These are phyloP conservation scores for Pulveroboletus sp. DNA, from an alignment of 768 basidiomycete genomes.

Conservation along the genomic window DNA sequence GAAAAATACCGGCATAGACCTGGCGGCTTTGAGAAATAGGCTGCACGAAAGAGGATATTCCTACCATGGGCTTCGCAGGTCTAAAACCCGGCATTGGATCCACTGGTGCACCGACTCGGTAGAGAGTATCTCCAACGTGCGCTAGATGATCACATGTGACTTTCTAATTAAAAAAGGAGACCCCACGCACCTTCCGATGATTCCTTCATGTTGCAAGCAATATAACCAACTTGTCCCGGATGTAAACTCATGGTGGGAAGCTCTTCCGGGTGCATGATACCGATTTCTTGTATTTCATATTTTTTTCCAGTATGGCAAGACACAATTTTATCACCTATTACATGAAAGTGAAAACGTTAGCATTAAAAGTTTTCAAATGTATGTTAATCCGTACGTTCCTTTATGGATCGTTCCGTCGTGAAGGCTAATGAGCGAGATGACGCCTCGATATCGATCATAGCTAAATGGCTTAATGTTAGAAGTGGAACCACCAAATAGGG, in stretches of 20 bases:
- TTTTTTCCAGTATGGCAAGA: conserved; percentile 82
- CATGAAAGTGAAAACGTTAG: not conserved
- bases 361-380: not conserved
- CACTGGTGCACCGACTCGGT: conserved; percentile 66
- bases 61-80: conserved; percentile 90
- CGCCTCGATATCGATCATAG: conserved; percentile 93
- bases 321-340: conserved; percentile 79
- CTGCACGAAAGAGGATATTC: not conserved
- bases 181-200: conserved; percentile 71
- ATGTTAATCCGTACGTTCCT: conserved; percentile 41
- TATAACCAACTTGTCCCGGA: conserved; percentile 82
- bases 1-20: conserved; percentile 95
- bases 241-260: conserved; percentile 61
- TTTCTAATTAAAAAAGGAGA: not conserved
- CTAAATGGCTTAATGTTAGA: conserved; percentile 36
- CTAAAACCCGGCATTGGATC: conserved; percentile 89
- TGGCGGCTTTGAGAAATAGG: conserved; percentile 26
- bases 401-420: conserved; percentile 77
- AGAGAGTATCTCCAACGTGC: conserved; percentile 90
- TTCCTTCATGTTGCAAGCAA: conserved; percentile 98
- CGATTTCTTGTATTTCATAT: conserved; percentile 86
- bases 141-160: conserved; percentile 42
- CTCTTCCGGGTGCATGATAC: conserved; percentile 88
- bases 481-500: not conserved
- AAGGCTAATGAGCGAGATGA: conserved; percentile 85